Evolutionary conservation across 78 protist species (phyloP).

Genomic region (Dictyostelium capitatum): DNA sequence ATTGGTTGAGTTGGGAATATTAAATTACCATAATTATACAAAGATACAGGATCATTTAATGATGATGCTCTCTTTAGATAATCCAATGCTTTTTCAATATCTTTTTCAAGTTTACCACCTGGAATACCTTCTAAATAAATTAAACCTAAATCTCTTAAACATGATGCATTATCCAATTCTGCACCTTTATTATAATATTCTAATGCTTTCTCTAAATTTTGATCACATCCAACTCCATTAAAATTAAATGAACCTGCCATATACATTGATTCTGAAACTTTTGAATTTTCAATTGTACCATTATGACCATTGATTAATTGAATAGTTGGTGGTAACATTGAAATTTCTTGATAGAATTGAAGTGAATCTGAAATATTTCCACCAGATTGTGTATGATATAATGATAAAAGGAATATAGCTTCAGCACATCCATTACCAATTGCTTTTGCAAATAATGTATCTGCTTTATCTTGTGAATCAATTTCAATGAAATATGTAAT

Average conservation of each 20-base stretch:
- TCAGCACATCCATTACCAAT: neutral
- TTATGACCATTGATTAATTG: neutral
- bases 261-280: neutral
- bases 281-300: neutral
- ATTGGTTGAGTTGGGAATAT: neutral
- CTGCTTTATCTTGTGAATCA: neutral
- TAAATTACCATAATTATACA: neutral
- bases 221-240: neutral
- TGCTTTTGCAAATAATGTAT: neutral
- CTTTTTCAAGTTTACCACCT: neutral
- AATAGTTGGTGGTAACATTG: neutral
- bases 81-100: constrained; percentile 1
- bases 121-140: neutral
- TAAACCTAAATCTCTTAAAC: constrained; percentile 3
- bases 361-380: neutral
- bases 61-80: neutral
- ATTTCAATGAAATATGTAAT: neutral
- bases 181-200: neutral
- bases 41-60: neutral
- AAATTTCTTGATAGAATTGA: neutral
- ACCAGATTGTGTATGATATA: neutral
- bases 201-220: neutral
- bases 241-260: neutral
- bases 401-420: neutral
- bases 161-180: neutral